These are phyloP conservation scores for Aspergillus sp. DNA, from an alignment of 2,329 filamentous ascomycete species.

Conservation along the genomic window DNA sequence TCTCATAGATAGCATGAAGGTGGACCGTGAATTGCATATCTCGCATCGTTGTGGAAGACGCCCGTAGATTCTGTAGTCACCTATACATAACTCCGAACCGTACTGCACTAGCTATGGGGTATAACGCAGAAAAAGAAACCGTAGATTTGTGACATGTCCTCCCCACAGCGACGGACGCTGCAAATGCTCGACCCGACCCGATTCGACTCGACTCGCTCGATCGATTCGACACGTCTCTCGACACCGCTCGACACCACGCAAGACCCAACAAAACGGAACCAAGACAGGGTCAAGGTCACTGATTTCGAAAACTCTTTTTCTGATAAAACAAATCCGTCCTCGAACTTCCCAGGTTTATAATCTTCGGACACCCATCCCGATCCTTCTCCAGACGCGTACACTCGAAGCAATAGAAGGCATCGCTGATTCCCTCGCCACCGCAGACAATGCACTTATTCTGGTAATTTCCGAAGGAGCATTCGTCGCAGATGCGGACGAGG, in stretches of 20 bases:
- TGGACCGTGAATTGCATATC: slow-evolving; percentile 1
- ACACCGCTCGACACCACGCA: background rate
- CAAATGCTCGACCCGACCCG: too few relatives aligned
- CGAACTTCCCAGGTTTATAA: slow-evolving; percentile 94
- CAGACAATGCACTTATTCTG: slow-evolving; percentile 99
- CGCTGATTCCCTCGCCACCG: slow-evolving; percentile 94
- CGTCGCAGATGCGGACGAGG: slow-evolving; percentile 95
- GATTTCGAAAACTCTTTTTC: slow-evolving; percentile 55
- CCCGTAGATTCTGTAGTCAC: background rate
- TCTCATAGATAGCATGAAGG: background rate
- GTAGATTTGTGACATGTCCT: background rate
- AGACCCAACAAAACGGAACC: background rate
- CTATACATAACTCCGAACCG: background rate
- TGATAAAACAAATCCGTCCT: slow-evolving; percentile 84
- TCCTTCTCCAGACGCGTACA: slow-evolving; percentile 96
- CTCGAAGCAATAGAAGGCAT: slow-evolving; percentile 99
- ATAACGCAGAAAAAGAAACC: background rate
- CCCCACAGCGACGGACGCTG: too few relatives aligned
- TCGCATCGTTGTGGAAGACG: background rate
- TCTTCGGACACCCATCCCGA: slow-evolving; percentile 95
- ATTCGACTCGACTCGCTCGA: background rate
- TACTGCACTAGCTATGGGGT: background rate
- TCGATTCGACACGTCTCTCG: background rate
- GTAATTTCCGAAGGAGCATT: slow-evolving; percentile 99
- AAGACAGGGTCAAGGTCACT: slow-evolving; percentile 21